Conservation (phyloP, 352 stramenopile species). For the Thraustotheca clavata region DNA sequence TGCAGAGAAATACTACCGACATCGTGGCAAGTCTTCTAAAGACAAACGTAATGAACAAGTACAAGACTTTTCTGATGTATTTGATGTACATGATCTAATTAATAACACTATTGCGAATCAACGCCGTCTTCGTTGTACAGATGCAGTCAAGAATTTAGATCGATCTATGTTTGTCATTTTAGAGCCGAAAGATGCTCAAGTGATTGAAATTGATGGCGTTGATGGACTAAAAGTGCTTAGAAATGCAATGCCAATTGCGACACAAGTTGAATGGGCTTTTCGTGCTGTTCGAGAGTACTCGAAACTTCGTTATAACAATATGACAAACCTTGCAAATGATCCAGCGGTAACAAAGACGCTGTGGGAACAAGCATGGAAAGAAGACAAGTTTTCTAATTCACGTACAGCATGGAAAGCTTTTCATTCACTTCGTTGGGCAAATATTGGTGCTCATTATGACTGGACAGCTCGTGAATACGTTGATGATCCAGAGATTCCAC, state of each 20-base stretch:
- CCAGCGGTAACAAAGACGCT: background rate
- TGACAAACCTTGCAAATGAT: slow-evolving; percentile 10
- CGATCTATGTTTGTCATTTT: background rate
- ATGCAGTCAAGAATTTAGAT: background rate
- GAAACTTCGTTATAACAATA: slow-evolving; percentile 12
- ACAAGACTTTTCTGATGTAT: slow-evolving; percentile 14
- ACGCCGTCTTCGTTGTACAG: background rate
- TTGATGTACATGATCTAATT: slow-evolving; percentile 2
- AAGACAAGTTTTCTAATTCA: background rate
- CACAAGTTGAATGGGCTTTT: slow-evolving; percentile 16
- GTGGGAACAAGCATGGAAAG: slow-evolving; percentile 12
- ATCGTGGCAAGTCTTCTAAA: slow-evolving; percentile 7
- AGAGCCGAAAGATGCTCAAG: background rate
- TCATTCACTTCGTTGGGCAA: slow-evolving; percentile 13
- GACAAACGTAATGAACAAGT: background rate
- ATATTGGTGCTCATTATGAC: slow-evolving; percentile 18
- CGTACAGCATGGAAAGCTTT: slow-evolving; percentile 11
- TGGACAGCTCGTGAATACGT: slow-evolving; percentile 16
- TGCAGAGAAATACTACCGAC: slow-evolving; percentile 15
- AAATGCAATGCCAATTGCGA: slow-evolving; percentile 7
- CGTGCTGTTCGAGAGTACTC: slow-evolving; percentile 14
- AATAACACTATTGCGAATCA: background rate
- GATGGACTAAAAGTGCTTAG: slow-evolving; percentile 1
- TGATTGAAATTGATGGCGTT: slow-evolving; percentile 15
- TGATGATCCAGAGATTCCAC: background rate